Percentiles rank a stretch among this genome's conserved stretches.
These are phyloP conservation scores for Trichoderma gamsii DNA, from an alignment of 495 filamentous ascomycete species.

Conservation along the genomic window DNA sequence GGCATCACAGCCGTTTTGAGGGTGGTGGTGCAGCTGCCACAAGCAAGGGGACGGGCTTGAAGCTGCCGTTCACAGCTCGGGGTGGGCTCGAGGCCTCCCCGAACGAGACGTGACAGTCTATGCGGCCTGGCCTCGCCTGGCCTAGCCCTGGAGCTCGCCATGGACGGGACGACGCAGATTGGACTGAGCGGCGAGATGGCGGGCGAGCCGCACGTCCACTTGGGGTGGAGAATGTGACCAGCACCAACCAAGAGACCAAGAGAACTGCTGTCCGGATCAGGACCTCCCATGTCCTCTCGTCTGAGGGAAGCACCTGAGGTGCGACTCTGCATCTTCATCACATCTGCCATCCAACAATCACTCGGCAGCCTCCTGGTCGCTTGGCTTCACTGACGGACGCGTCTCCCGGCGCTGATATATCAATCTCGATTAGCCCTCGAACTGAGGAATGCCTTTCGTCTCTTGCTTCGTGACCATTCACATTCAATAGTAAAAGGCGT, in stretches of 20 bases:
- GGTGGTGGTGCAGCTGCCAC: neutral
- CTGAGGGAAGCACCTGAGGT: neutral
- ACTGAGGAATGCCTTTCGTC: neutral
- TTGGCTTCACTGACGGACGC: neutral
- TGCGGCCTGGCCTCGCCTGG: neutral
- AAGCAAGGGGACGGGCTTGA: neutral
- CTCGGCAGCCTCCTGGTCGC: neutral
- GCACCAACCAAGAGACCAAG: neutral
- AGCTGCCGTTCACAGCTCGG: neutral
- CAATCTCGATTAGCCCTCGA: conserved; percentile 1
- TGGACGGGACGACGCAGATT: neutral
- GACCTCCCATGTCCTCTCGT: too few species aligned
- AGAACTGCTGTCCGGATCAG: neutral
- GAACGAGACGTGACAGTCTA: neutral
- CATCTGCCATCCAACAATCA: conserved; percentile 4
- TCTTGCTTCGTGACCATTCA: neutral
- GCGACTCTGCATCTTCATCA: conserved; percentile 10
- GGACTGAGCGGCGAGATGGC: neutral
- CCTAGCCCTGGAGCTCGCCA: neutral
- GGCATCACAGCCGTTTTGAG: neutral
- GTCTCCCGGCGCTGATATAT: neutral
- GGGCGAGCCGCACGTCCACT: neutral
- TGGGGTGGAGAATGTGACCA: conserved; percentile 1
- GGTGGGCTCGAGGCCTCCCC: too few species aligned
- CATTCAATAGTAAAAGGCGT: neutral